phyloP scores from a whole-genome alignment of 495 filamentous ascomycete genomes.

The Acidomyces sp. region DNA sequence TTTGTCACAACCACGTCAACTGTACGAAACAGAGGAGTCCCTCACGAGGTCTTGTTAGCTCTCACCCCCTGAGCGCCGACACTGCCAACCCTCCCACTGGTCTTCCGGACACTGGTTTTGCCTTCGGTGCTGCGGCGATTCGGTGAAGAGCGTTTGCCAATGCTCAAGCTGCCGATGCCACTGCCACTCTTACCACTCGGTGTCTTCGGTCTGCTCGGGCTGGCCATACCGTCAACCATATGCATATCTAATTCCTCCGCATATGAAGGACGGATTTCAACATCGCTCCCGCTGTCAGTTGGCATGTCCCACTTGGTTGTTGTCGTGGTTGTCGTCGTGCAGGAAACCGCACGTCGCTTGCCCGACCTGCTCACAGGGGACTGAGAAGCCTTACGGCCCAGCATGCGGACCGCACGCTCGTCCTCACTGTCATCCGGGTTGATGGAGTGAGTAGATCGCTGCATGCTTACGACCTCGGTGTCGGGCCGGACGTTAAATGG shows the following conservation, averaged over 20 bases:
- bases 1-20: no score
- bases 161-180: slow-evolving; percentile 51
- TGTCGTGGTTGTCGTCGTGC: slow-evolving; percentile 49
- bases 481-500: slow-evolving; percentile 27
- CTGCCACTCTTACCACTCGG: slow-evolving; percentile 44
- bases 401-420: slow-evolving; percentile 59
- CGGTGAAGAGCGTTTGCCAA: slow-evolving; percentile 60
- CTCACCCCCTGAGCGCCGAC: slow-evolving; percentile 32
- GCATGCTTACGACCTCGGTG: slow-evolving; percentile 37
- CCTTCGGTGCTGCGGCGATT: slow-evolving; percentile 44
- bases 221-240: slow-evolving; percentile 37
- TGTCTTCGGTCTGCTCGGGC: slow-evolving; percentile 50
- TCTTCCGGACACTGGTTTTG: slow-evolving; percentile 67
- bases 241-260: slow-evolving; percentile 12
- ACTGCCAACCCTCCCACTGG: slow-evolving; percentile 85
- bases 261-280: slow-evolving; percentile 23
- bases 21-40: no score
- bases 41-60: slow-evolving; percentile 15
- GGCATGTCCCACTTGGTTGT: slow-evolving; percentile 30
- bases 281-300: slow-evolving; percentile 23
- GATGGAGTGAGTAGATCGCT: slow-evolving; percentile 31
- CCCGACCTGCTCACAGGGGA: slow-evolving; percentile 25
- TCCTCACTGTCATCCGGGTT: slow-evolving; percentile 62
- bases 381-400: slow-evolving; percentile 29
- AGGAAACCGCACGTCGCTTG: slow-evolving; percentile 42